Base-by-base conservation (phyloP, 306 rosid species). In the Carpinus fangiana region DNA sequence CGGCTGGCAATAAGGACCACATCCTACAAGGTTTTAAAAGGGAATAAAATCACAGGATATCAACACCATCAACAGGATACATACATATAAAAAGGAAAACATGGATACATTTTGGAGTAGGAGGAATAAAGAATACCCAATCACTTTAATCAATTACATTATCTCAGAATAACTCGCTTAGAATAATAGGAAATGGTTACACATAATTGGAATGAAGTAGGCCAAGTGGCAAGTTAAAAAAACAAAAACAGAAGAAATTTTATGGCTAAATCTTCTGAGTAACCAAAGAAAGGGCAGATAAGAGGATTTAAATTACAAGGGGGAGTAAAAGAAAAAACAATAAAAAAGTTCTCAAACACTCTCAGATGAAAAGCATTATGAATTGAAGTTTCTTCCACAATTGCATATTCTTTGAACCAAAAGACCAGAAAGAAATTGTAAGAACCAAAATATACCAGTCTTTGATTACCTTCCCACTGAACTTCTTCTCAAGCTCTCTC, bases 401-500 rank as follows among this genome's bases (percentile, higher is more conserved):
- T 7, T 8, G 45, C 43, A 62, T 55, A 10, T 31, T 43, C 18
- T 14, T 31, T 65, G 70, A 21, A 36, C 70, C 23, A 65, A 65
- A n/a, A 65, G 46, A 20, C 47, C 70, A 36, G 34, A 13, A 31
- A 34, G 23, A 65, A 7, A 65, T 36, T 65, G 47, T n/a, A 67
- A n/a, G 72, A 41, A 67, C 14, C 72, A 67, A 67, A 55, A 75
- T 11, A 53, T 55, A 13, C 0, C 31, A 59, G 45, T 14, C 64
- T 68, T 47, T n/a, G 8, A 50, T 21, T 54, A 93, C 98, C 95
- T 93, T 91, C 3, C 98, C 98, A 0, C 98, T 93, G 70, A 93
- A 90, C 72, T 93, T 93, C 84, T 93, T 93, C 85, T 93, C 98
- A 21, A 93, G 97, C 90, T 93, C 98, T 84, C 98, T 88, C 20